Base-by-base conservation (phyloP, 2,329 filamentous ascomycete species). In the Fusarium multiceps region DNA sequence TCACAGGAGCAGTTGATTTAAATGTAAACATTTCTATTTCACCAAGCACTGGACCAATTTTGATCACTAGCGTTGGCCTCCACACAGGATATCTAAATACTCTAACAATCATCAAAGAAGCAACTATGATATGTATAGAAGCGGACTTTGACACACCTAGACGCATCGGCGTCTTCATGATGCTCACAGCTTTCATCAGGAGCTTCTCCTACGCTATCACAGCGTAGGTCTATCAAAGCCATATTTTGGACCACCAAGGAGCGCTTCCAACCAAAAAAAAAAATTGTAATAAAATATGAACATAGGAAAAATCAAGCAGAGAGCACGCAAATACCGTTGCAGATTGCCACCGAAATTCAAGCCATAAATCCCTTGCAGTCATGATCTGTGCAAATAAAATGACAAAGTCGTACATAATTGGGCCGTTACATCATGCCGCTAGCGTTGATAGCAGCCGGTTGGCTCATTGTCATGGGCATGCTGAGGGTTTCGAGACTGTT, bases 381-480 rank as follows among this genome's bases (percentile, higher is more conserved):
- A 74, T 76, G 71, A 76, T 67, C 69, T 72, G 68, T 57, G 72
- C 67, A 68, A 73, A 68, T 62, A 62, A 72, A 74, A 67, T 72
- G 54, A 67, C 69, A 63, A 74, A 63, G 54, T 71, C 73, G 65
- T 75, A 59, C 66, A 45, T 67, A 45, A 66, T 34, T 66, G 62
- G 58, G 42, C 61, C 66, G 59, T 80, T 78, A 82, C 79, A 85
- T 83, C 76, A 85, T 80, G 55, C 80, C 82, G 37, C 81, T 80
- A 3, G 82, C 80, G 66, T 83, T 82, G 68, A 83, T 79, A 61
- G 82, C 80, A 59, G 82, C 77, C 48, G 87, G 85, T 56, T 87
- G 84, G 80, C 86, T 89, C 72, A 89, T 87, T 16, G 86, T 86
- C 87, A 89, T 89, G 20, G 87, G 87, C 87, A 89, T 88, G 80